Evolutionary conservation across 805 yeast genomes (phyloP).

Genomic region (Ogataea pignaliae): DNA sequence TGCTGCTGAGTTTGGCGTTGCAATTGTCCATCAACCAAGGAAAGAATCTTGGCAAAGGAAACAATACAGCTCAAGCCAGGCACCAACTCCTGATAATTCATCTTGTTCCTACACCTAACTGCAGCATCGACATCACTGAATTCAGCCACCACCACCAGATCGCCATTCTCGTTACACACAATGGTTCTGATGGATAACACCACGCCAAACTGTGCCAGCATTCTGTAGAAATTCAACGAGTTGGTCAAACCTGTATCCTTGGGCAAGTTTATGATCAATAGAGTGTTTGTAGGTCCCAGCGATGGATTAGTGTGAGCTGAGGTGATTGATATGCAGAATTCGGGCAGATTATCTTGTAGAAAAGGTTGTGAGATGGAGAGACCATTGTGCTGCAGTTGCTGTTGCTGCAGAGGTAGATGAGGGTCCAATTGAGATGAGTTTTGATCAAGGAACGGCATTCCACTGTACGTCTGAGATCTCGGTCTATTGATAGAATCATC

Average conservation of each 20-base stretch:
- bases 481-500: conserved; percentile 28
- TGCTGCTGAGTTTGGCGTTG: conserved; percentile 16
- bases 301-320: conserved; percentile 67
- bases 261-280: conserved; percentile 81
- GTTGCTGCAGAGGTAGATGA: too few relatives aligned
- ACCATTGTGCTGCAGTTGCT: background rate
- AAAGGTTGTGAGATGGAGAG: conserved; percentile 18
- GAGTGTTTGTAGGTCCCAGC: conserved; percentile 70
- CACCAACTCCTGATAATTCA: conserved; percentile 78
- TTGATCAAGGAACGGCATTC: conserved; percentile 9
- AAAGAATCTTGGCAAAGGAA: conserved; percentile 72
- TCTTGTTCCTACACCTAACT: conserved; percentile 67
- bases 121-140: conserved; percentile 72
- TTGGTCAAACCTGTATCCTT: conserved; percentile 31
- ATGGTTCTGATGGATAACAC: conserved; percentile 59
- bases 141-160: conserved; percentile 58
- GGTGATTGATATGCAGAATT: conserved; percentile 55
- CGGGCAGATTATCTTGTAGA: conserved; percentile 56
- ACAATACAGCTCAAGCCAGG: conserved; percentile 75
- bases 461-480: conserved; percentile 38
- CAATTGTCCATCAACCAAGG: conserved; percentile 10
- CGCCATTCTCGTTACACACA: conserved; percentile 30
- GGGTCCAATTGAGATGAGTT: conserved; percentile 3
- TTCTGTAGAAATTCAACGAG: conserved; percentile 48
- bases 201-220: conserved; percentile 60